phyloP scores from a whole-genome alignment of 78 protist genomes.

The Tieghemostelium lacteum region DNA sequence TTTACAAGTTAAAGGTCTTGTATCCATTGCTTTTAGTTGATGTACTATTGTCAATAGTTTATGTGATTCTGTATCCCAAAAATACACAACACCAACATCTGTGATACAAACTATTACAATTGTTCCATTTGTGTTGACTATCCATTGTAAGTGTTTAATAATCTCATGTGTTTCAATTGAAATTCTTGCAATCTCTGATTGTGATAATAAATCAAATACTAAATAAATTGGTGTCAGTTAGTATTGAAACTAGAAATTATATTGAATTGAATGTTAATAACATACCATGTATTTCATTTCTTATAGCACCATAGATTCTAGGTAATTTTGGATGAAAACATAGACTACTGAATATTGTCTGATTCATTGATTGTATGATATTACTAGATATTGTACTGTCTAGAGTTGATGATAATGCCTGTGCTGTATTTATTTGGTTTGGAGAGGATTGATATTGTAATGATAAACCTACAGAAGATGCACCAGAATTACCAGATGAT shows the following conservation, averaged over 20 bases:
- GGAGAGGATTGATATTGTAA: slow-evolving; percentile 13
- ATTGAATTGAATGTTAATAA: neutral
- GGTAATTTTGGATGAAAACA: slow-evolving; percentile 73
- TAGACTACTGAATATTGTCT: slow-evolving; percentile 34
- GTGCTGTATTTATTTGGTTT: neutral
- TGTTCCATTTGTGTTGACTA: neutral
- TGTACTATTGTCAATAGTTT: slow-evolving; percentile 58
- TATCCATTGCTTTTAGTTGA: slow-evolving; percentile 39
- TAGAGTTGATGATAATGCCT: neutral
- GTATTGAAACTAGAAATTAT: too few relatives aligned
- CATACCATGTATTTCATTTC: slow-evolving; percentile 77
- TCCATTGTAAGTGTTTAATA: slow-evolving; percentile 1
- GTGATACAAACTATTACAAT: slow-evolving; percentile 16
- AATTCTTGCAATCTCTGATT: slow-evolving; percentile 42
- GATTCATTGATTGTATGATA: slow-evolving; percentile 11
- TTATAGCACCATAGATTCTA: slow-evolving; percentile 25
- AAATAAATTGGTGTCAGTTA: neutral
- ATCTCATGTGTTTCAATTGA: slow-evolving; percentile 34
- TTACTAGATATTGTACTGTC: neutral
- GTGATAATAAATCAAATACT: slow-evolving; percentile 60
- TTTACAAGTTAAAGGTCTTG: slow-evolving; percentile 37
- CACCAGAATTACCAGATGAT: neutral
- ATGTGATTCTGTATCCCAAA: slow-evolving; percentile 68
- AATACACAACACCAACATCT: slow-evolving; percentile 37
- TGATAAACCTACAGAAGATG: neutral